Evolutionary conservation across 2,329 filamentous ascomycete species (phyloP).

Genomic region (Xylariaceae sp.): DNA sequence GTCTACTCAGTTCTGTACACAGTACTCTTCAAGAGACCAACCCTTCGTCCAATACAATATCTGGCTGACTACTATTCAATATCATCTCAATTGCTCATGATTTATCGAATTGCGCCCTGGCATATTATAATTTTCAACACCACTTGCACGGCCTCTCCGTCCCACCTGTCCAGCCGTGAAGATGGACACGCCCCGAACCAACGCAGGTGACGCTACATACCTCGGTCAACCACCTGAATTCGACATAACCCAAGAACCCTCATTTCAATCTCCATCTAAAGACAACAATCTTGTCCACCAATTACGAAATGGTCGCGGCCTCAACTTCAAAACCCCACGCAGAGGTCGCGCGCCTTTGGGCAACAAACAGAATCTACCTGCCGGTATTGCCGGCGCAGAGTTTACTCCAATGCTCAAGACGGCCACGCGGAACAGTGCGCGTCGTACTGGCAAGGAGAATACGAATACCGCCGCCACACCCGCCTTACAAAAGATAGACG

Average conservation of each 20-base stretch:
- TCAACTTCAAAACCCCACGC: constrained; percentile 73
- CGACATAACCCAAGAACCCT: constrained; percentile 84
- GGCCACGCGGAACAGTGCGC: constrained; percentile 72
- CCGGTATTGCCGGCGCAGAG: constrained; percentile 69
- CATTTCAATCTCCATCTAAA: constrained; percentile 80
- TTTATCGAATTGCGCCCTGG: constrained; percentile 9
- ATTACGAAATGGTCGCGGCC: constrained; percentile 66
- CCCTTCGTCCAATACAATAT: background rate
- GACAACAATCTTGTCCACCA: constrained; percentile 76
- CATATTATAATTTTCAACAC: constrained; percentile 13
- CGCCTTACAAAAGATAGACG: constrained; percentile 65
- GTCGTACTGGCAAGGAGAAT: constrained; percentile 64
- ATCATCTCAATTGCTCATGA: constrained; percentile 1
- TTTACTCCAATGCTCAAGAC: constrained; percentile 94
- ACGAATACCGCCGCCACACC: constrained; percentile 67
- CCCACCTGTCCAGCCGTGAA: constrained; percentile 16
- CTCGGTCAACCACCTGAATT: constrained; percentile 69
- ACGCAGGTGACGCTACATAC: constrained; percentile 82
- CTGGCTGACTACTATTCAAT: background rate
- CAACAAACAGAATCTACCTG: constrained; percentile 71
- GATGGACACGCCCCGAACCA: constrained; percentile 84
- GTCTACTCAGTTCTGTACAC: too few relatives aligned
- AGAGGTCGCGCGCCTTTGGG: constrained; percentile 68
- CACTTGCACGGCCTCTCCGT: constrained; percentile 16
- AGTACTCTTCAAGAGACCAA: too few relatives aligned